Percentiles rank a stretch among this genome's conserved stretches.
phyloP scores from a whole-genome alignment of 768 basidiomycete species.

The Kwoniella heveanensis region DNA sequence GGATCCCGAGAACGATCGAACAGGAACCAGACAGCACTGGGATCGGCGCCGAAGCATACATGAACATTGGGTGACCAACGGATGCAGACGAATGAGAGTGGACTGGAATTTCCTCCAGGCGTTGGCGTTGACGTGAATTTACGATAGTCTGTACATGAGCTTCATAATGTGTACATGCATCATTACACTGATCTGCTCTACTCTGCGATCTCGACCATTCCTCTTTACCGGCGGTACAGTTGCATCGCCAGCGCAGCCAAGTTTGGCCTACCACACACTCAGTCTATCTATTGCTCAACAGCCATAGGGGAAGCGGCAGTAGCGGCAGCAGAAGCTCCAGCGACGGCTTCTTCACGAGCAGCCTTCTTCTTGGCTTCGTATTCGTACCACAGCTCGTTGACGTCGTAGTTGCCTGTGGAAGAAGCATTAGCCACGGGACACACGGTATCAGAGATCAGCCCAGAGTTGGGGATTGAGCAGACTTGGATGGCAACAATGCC shows the following conservation, averaged over 20 bases:
- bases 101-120: too few species aligned
- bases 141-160: too few species aligned
- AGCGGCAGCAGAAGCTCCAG: slow-evolving; percentile 28
- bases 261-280: not conserved
- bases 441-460: not conserved
- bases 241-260: too few species aligned
- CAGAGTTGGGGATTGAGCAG: too few species aligned
- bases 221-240: not conserved
- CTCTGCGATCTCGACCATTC: not conserved
- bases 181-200: not conserved
- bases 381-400: slow-evolving; percentile 87
- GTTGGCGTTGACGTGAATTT: too few species aligned
- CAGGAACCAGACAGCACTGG: too few species aligned
- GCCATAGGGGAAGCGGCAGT: slow-evolving; percentile 26
- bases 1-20: too few species aligned
- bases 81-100: too few species aligned
- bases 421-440: slow-evolving; percentile 24
- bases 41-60: too few species aligned
- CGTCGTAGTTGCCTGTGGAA: slow-evolving; percentile 80
- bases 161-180: not conserved
- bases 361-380: slow-evolving; percentile 56
- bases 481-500: too few species aligned
- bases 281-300: slow-evolving; percentile 24
- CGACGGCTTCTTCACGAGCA: slow-evolving; percentile 30
- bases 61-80: too few species aligned